Percentiles rank a stretch among this genome's conserved stretches.
Conservation (phyloP, 2,329 filamentous ascomycete genomes). For the Colletotrichum neosansevieriae region DNA sequence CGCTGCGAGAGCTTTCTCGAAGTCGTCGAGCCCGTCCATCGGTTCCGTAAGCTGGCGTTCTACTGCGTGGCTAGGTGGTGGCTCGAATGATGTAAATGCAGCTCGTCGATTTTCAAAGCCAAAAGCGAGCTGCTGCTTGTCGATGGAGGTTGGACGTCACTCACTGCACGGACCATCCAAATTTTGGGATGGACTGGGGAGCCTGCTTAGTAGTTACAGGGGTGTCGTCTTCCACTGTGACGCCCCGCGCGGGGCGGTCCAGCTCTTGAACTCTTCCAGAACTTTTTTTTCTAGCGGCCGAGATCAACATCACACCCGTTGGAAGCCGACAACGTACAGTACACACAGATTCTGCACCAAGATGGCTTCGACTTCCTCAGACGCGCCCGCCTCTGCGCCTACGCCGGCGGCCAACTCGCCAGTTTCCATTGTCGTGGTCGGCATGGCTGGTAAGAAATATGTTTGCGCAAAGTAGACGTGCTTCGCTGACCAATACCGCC, state of each 20-base stretch:
- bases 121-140: background rate
- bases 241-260: slow-evolving; percentile 39
- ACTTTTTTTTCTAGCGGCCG: slow-evolving; percentile 40
- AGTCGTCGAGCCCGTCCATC: slow-evolving; percentile 74
- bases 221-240: slow-evolving; percentile 18
- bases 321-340: slow-evolving; percentile 3
- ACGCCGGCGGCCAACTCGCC: slow-evolving; percentile 60
- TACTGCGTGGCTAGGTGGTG: too few relatives aligned
- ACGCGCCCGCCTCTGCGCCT: slow-evolving; percentile 40
- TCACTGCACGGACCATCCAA: slow-evolving; percentile 28
- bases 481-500: slow-evolving; percentile 26
- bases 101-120: background rate
- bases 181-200: slow-evolving; percentile 20
- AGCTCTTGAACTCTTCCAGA: slow-evolving; percentile 40
- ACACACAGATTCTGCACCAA: slow-evolving; percentile 11
- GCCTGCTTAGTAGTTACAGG: slow-evolving; percentile 24
- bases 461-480: slow-evolving; percentile 6
- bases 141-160: slow-evolving; percentile 35
- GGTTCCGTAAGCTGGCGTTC: background rate
- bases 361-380: slow-evolving; percentile 44
- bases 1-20: slow-evolving; percentile 80
- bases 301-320: slow-evolving; percentile 14
- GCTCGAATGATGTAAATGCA: background rate
- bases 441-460: slow-evolving; percentile 83
- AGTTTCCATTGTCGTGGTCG: slow-evolving; percentile 90